Evolutionary conservation across 768 basidiomycete genomes (phyloP).

Genomic region (Lepiota venenata): DNA sequence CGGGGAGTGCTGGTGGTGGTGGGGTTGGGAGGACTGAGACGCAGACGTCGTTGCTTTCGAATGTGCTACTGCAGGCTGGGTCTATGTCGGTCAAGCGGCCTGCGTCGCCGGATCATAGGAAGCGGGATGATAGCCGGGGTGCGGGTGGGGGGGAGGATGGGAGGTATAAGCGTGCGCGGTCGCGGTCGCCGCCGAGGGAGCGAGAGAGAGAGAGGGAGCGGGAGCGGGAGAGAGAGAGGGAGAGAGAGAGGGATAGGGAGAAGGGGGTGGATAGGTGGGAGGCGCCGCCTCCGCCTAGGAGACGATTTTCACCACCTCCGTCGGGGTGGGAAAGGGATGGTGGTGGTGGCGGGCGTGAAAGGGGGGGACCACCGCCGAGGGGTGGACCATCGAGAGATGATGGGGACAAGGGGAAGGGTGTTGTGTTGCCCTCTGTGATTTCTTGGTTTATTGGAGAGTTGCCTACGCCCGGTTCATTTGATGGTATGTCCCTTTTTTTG

Average conservation of each 20-base stretch:
- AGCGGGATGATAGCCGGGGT: constrained; percentile 25
- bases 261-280: constrained; percentile 30
- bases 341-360: constrained; percentile 16
- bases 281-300: constrained; percentile 32
- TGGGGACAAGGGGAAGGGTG: constrained; percentile 26
- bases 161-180: constrained; percentile 33
- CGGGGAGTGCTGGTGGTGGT: background rate
- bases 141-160: constrained; percentile 27
- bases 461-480: constrained; percentile 70
- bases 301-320: constrained; percentile 43
- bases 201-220: constrained; percentile 10
- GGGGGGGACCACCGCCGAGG: constrained; percentile 12
- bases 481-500: constrained; percentile 56
- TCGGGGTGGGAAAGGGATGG: constrained; percentile 39
- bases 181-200: constrained; percentile 15
- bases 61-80: constrained; percentile 13
- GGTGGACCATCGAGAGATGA: constrained; percentile 25
- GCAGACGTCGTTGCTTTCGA: constrained; percentile 24
- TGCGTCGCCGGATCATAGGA: constrained; percentile 33
- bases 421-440: constrained; percentile 53
- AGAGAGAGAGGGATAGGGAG: constrained; percentile 27
- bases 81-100: constrained; percentile 27
- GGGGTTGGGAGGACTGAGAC: constrained; percentile 32
- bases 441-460: constrained; percentile 85
- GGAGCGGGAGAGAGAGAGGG: constrained; percentile 17